Percentiles rank a stretch among this genome's conserved stretches.
phyloP scores from a whole-genome alignment of 352 stramenopile species.

The Globisporangium paddicum region DNA sequence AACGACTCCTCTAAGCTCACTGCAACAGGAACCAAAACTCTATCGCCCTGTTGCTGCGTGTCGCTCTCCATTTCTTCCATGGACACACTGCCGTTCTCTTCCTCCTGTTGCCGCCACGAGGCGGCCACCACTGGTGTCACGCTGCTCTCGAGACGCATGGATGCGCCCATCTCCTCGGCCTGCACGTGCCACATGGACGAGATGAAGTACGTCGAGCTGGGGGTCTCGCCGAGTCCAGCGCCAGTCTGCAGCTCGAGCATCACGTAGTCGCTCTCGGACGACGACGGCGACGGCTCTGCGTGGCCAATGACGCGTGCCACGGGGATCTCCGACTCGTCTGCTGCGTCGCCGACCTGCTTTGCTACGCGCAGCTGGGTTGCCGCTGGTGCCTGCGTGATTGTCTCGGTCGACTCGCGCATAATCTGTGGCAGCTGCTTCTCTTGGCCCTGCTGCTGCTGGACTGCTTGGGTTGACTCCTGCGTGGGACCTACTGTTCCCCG shows the following conservation, averaged over 20 bases:
- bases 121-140: not conserved
- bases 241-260: slow-evolving; percentile 78
- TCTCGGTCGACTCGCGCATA: not conserved
- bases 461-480: not conserved
- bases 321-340: slow-evolving; percentile 34
- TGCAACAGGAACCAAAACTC: slow-evolving; percentile 7
- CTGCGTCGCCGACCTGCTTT: slow-evolving; percentile 26
- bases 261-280: slow-evolving; percentile 71
- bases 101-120: slow-evolving; percentile 7
- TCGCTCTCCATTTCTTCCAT: not conserved
- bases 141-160: slow-evolving; percentile 37
- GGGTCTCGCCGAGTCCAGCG: slow-evolving; percentile 36
- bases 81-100: not conserved
- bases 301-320: slow-evolving; percentile 49
- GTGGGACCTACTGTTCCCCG: not conserved
- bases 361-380: slow-evolving; percentile 4
- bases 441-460: not conserved
- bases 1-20: slow-evolving; percentile 61
- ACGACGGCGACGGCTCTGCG: slow-evolving; percentile 9
- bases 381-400: not conserved
- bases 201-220: slow-evolving; percentile 75
- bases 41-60: slow-evolving; percentile 7
- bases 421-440: not conserved
- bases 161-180: slow-evolving; percentile 72
- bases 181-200: slow-evolving; percentile 77